Evolutionary conservation across 1,139 yeast genomes (phyloP), one percentile per base, ranked within the genome.

Genomic region (Protomyces pachydermus): DNA sequence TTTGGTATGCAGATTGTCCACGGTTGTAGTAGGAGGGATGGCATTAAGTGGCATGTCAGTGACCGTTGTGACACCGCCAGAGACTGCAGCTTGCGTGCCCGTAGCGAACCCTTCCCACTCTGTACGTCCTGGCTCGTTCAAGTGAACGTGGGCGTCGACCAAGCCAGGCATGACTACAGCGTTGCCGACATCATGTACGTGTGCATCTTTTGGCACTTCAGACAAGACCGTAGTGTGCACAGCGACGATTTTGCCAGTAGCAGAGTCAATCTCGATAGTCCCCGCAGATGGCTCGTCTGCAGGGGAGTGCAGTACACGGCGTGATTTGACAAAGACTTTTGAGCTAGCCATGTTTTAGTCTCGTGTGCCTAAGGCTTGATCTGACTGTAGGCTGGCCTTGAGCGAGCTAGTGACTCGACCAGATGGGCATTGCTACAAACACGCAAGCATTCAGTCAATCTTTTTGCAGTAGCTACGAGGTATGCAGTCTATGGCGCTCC

Each of bases 91-190:
- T 72, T 85, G 85, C 0, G 97, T 91, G 0, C 97, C 97, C 0
- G 95, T 86, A 56, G 85, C 95, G 74, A 91, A 91, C 0, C 97
- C 97, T 76, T 91, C 97, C 97, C 97, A 91, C 67, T 88, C 95
- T 0, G 96, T 90, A 70, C 97, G 78, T 3, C 97, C 97, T 0
- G 97, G 97, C 75, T 91, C 97, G 74, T 91, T 91, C 71, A 91
- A 78, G 73, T 91, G 97, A 38, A 91, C 97, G 74, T 91, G 98
- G 9, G 96, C 82, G 72, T 91, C 98, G 1, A 91, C 96, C 48
- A 91, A 79, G 0, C 98, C 98, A 0, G 98, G 97, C 79, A 91
- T 79, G 12, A 91, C 80, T 35, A 58, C 62, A 16, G 46, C 28
- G 10, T 54, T 16, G 25, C 54, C 60, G 37, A 52, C 42, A 20